These are phyloP conservation scores for Xylaria scruposa DNA, from an alignment of 495 filamentous ascomycete genomes.

Conservation along the genomic window DNA sequence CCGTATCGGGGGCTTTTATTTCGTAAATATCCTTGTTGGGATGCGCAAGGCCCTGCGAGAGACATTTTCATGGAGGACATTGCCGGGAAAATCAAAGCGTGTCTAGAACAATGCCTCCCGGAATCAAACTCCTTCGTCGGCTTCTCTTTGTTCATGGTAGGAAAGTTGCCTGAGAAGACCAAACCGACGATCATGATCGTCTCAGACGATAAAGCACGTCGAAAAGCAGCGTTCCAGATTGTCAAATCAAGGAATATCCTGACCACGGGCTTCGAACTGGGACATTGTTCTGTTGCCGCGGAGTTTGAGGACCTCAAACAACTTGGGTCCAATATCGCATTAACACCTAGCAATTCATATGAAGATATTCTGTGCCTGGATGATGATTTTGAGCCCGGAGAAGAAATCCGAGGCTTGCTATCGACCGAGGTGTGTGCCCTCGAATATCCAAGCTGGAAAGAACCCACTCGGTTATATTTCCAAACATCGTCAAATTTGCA, in stretches of 20 bases:
- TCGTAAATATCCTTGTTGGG: slow-evolving; percentile 24
- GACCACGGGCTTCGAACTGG: slow-evolving; percentile 14
- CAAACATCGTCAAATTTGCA: slow-evolving; percentile 9
- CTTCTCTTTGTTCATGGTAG: slow-evolving; percentile 27
- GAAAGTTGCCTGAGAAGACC: slow-evolving; percentile 23
- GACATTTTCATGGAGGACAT: slow-evolving; percentile 16
- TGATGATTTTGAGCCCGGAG: slow-evolving; percentile 22
- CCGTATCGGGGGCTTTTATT: slow-evolving; percentile 21
- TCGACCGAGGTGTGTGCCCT: slow-evolving; percentile 17
- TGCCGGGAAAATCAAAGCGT: slow-evolving; percentile 19
- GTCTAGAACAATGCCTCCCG: slow-evolving; percentile 18
- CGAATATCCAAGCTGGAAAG: not conserved
- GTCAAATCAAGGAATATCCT: slow-evolving; percentile 16
- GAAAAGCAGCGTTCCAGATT: slow-evolving; percentile 20
- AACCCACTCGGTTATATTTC: slow-evolving; percentile 1
- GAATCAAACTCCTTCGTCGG: slow-evolving; percentile 25
- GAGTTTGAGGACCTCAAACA: slow-evolving; percentile 25
- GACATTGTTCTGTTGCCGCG: slow-evolving; percentile 20
- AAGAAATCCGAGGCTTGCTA: slow-evolving; percentile 4
- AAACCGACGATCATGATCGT: slow-evolving; percentile 24
- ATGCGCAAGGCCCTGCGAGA: slow-evolving; percentile 18
- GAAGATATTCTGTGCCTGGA: slow-evolving; percentile 1
- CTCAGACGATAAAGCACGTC: slow-evolving; percentile 16
- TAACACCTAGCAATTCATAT: not conserved
- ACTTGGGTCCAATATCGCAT: slow-evolving; percentile 22